Evolutionary conservation across 495 filamentous ascomycete species (phyloP), one percentile per base, ranked within the genome.

Genomic region (Xylaria palmicola): DNA sequence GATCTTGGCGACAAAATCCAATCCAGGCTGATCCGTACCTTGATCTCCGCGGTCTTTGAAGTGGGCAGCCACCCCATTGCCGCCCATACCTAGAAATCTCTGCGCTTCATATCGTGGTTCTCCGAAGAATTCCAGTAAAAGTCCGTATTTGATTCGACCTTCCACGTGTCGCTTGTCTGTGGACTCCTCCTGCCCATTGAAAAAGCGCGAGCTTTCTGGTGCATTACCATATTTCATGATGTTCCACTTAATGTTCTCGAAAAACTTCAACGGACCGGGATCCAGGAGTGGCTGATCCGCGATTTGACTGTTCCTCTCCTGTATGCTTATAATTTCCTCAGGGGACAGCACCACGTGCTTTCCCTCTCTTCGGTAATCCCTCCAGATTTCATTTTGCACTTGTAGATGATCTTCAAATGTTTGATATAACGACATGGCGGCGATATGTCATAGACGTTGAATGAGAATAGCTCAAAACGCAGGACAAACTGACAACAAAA

Each of bases 21-120:
- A 17, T 4, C 40, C 40, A 4, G 30, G 40, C 6, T 27, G 0
- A 19, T 55, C 6, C 1, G 4, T 6, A 17, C 15, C 22, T 0
- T 15, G 1, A 0, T 8, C 22, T 6, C 59, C 59, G 12, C 12
- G 29, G 34, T 62, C 29, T 48, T 10, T 47, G 39, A 37, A 62
- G 41, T 55, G 59, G 10, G 4, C 12, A 30, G 59, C 59, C 10
- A 62, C 9, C 12, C 59, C 59, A 7, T 55, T 15, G 20, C 40
- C 59, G 7, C 59, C 59, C 13, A 15, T n/a, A 1, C 58, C 58
- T 6, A 62, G 13, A 12, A 49, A 3, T 9, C 4, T 39, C 32
- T 55, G 50, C 8, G 32, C 0, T 6, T 1, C 4, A 20, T 24
- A 49, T 0, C 37, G 57, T 19, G 36, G 57, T 29, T 39, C n/a